phyloP scores from a whole-genome alignment of 2,329 filamentous ascomycete species.

The Coniella lustricola region DNA sequence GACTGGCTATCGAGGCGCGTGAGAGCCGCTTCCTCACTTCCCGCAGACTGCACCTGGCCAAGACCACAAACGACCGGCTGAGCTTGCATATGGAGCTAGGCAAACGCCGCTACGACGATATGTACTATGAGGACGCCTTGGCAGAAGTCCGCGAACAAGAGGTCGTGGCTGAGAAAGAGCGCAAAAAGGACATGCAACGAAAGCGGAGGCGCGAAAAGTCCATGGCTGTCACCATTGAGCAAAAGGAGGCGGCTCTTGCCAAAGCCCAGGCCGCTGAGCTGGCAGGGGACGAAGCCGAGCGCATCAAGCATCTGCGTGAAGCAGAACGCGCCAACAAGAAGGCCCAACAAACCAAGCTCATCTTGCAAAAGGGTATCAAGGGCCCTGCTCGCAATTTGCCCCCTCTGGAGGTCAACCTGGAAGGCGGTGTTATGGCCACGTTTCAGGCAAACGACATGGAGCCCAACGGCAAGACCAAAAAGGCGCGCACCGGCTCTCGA shows the following conservation, averaged over 20 bases:
- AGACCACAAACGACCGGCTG: constrained; percentile 54
- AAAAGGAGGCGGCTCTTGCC: constrained; percentile 75
- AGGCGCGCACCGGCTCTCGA: constrained; percentile 52
- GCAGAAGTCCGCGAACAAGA: constrained; percentile 85
- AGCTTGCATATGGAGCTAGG: constrained; percentile 62
- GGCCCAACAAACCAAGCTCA: constrained; percentile 80
- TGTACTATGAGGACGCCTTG: constrained; percentile 73
- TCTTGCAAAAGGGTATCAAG: constrained; percentile 80
- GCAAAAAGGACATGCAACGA: constrained; percentile 99
- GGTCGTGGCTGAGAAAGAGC: constrained; percentile 90
- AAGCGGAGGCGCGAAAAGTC: constrained; percentile 95
- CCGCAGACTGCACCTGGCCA: constrained; percentile 53
- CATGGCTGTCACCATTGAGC: constrained; percentile 85
- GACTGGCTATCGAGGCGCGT: constrained; percentile 53
- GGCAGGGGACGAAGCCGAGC: constrained; percentile 64
- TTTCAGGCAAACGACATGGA: constrained; percentile 65
- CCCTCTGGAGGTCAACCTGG: constrained; percentile 70
- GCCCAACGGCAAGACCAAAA: constrained; percentile 40
- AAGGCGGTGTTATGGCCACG: constrained; percentile 77
- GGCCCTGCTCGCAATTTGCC: constrained; percentile 62
- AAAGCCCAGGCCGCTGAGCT: constrained; percentile 65
- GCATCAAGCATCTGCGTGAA: constrained; percentile 71
- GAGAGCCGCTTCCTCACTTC: constrained; percentile 61
- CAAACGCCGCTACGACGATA: constrained; percentile 66
- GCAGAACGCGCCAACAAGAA: constrained; percentile 90